phyloP scores from a whole-genome alignment of 2,329 filamentous ascomycete genomes.

The Colletotrichum cuscutae region DNA sequence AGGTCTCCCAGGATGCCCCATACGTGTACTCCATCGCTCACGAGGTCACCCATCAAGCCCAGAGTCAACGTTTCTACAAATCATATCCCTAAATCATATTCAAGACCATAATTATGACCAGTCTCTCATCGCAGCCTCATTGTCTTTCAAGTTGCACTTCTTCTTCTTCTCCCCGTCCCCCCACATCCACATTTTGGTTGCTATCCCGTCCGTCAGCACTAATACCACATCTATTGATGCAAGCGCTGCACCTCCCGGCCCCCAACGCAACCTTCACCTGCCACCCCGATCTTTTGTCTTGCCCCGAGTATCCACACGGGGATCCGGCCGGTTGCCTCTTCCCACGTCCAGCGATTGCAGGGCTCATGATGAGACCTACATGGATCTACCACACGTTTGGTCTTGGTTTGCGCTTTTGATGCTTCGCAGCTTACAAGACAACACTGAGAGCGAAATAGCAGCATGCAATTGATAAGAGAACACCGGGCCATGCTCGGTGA shows the following conservation, averaged over 20 bases:
- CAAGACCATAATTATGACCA: no score
- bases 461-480: background rate
- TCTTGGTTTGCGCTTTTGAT: background rate
- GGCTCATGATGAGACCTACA: background rate
- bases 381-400: no score
- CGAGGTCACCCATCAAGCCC: no score
- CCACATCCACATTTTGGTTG: no score
- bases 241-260: background rate
- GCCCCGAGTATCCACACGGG: background rate
- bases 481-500: background rate
- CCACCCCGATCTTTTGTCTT: background rate
- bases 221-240: background rate
- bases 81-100: no score
- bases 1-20: background rate
- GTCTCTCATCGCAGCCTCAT: no score
- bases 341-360: background rate
- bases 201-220: background rate
- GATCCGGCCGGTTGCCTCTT: background rate
- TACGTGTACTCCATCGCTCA: no score
- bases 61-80: no score
- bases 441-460: background rate
- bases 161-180: no score
- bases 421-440: background rate
- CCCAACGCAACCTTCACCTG: background rate
- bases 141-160: no score